Percentiles rank a stretch among this genome's conserved stretches.
These are phyloP conservation scores for Centella asiatica DNA, from an alignment of 129 eudicot genomes.

Conservation along the genomic window DNA sequence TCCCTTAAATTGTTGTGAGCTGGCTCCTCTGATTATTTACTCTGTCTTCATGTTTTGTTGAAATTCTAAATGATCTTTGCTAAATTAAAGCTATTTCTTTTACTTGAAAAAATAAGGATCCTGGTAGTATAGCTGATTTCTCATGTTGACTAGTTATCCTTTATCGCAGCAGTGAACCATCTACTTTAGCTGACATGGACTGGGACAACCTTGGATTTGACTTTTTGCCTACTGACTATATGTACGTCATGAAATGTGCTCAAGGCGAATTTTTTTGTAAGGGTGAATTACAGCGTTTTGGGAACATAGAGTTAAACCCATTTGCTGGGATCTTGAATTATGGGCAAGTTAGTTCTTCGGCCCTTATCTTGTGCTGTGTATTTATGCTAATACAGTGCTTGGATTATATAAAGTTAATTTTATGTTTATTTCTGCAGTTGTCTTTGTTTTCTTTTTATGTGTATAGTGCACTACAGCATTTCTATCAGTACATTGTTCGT, in stretches of 20 bases:
- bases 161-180: constrained; percentile 21
- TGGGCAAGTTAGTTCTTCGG: constrained; percentile 66
- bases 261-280: constrained; percentile 46
- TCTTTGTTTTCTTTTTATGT: neutral
- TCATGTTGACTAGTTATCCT: constrained; percentile 1
- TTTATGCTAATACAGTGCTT: neutral
- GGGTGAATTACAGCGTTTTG: constrained; percentile 68
- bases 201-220: constrained; percentile 91
- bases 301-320: constrained; percentile 87
- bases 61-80: neutral
- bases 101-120: neutral
- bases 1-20: too few species aligned
- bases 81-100: neutral
- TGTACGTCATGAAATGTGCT: constrained; percentile 64
- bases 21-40: too few species aligned
- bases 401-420: too few species aligned
- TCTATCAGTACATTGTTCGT: neutral
- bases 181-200: constrained; percentile 50
- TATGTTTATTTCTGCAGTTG: neutral
- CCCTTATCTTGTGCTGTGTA: neutral
- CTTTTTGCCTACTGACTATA: constrained; percentile 59
- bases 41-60: too few species aligned
- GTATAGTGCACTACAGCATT: neutral
- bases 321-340: constrained; percentile 75
- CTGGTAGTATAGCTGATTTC: constrained; percentile 1